Percentiles rank a stretch among this genome's conserved stretches.
These are phyloP conservation scores for Zasmidium citrigriseum DNA, from an alignment of 2,329 filamentous ascomycete genomes.

Conservation along the genomic window DNA sequence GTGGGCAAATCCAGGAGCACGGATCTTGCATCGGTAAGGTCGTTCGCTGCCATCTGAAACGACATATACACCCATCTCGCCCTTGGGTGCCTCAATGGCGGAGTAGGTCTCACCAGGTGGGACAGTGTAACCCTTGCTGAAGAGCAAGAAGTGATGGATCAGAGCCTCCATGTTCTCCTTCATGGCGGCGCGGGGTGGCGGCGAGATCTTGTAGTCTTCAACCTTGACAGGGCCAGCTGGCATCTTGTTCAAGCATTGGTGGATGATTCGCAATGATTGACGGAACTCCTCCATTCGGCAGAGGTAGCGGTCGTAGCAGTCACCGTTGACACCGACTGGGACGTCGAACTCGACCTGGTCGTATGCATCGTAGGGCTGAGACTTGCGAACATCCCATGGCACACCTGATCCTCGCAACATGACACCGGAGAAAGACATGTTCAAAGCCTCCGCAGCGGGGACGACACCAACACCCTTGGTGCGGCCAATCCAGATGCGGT, in stretches of 20 bases:
- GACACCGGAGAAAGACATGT: conserved; percentile 93
- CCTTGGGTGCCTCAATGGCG: conserved; percentile 98
- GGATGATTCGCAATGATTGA: conserved; percentile 95
- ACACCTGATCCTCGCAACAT: conserved; percentile 97
- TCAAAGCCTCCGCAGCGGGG: conserved; percentile 87
- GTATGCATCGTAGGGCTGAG: conserved; percentile 95
- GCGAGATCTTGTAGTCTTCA: conserved; percentile 98
- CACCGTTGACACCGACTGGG: conserved; percentile 91
- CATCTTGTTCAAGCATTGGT: conserved; percentile 99
- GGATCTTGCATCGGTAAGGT: conserved; percentile 96
- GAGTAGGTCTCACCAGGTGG: conserved; percentile 98
- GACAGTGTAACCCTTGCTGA: conserved; percentile 97
- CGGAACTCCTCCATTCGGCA: conserved; percentile 99
- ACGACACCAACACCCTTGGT: conserved; percentile 89
- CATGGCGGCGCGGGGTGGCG: conserved; percentile 95
- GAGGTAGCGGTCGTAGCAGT: conserved; percentile 98
- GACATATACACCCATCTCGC: conserved; percentile 97
- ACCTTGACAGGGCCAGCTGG: conserved; percentile 89
- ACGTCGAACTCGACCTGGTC: conserved; percentile 98
- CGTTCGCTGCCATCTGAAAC: conserved; percentile 96
- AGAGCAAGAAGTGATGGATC: conserved; percentile 98
- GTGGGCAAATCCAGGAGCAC: conserved; percentile 95
- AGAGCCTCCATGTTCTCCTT: conserved; percentile 99
- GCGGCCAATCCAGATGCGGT: conserved; percentile 97
- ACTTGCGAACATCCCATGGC: conserved; percentile 96